phyloP scores from a whole-genome alignment of 202 grass and related monocot genomes.

The Digitaria exilis region DNA sequence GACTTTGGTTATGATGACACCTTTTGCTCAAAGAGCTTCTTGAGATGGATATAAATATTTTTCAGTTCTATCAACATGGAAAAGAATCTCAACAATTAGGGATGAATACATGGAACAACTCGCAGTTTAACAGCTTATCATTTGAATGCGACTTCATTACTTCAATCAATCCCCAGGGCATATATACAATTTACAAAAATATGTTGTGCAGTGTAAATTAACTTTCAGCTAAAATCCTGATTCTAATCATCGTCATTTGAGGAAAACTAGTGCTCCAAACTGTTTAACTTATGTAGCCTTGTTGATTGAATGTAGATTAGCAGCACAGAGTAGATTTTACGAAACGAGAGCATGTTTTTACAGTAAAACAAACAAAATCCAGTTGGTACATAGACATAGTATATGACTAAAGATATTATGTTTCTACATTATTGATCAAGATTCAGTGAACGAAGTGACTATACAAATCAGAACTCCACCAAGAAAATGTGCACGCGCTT shows the following conservation, averaged over 20 bases:
- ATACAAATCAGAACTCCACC: no score
- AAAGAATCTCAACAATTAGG: slow-evolving; percentile 3
- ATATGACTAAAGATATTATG: background rate
- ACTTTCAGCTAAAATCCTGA: slow-evolving; percentile 30
- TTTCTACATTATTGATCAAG: slow-evolving; percentile 24
- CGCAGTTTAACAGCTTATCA: background rate
- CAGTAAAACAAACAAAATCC: slow-evolving; percentile 10
- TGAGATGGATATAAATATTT: background rate
- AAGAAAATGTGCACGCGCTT: background rate
- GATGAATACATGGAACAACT: background rate
- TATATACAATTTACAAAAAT: slow-evolving; percentile 14
- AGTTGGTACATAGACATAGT: background rate
- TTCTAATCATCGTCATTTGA: slow-evolving; percentile 18
- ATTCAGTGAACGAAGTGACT: background rate
- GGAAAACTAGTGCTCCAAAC: slow-evolving; percentile 29
- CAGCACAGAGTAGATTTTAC: background rate
- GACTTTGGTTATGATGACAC: background rate
- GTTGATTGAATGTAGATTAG: background rate
- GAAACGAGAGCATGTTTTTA: slow-evolving; percentile 18
- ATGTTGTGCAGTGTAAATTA: background rate
- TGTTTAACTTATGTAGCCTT: slow-evolving; percentile 29
- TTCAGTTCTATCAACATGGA: background rate
- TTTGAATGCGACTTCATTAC: slow-evolving; percentile 11
- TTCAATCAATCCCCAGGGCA: background rate
- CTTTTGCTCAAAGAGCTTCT: background rate